A percentile compares a stretch with the other conserved stretches of the same genome.
Evolutionary conservation across 2,329 filamentous ascomycete genomes (phyloP).

Genomic region (Blastomyces gilchristii): DNA sequence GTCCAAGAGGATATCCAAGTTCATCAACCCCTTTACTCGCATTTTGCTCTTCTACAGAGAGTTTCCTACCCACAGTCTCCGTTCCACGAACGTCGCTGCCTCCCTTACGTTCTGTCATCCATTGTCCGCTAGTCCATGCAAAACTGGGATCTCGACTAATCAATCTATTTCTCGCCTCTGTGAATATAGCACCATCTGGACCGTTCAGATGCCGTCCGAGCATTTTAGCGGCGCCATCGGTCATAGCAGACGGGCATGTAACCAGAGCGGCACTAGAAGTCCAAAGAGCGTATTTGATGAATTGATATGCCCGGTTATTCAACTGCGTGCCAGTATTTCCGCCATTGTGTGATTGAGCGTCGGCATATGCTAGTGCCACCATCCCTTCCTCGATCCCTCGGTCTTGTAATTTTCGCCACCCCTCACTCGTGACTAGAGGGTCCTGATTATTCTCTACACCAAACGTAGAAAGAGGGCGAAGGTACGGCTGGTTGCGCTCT

Average conservation of each 20-base stretch:
- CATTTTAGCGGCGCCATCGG: constrained; percentile 21
- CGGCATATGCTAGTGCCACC: constrained; percentile 19
- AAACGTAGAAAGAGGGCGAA: constrained; percentile 19
- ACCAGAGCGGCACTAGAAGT: constrained; percentile 20
- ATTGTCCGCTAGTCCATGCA: constrained; percentile 61
- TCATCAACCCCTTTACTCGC: constrained; percentile 22
- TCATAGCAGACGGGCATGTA: constrained; percentile 23
- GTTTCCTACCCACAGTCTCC: constrained; percentile 48
- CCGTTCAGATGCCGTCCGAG: constrained; percentile 18
- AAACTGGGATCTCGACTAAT: constrained; percentile 40
- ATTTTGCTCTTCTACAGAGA: constrained; percentile 21
- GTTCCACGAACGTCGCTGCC: constrained; percentile 60
- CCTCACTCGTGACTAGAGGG: constrained; percentile 20
- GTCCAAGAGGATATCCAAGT: constrained; percentile 39
- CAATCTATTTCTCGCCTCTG: constrained; percentile 27
- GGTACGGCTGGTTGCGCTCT: constrained; percentile 18
- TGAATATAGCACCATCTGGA: constrained; percentile 17
- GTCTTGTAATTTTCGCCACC: constrained; percentile 20
- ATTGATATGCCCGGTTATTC: constrained; percentile 20
- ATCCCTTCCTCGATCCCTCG: constrained; percentile 21
- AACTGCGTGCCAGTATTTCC: constrained; percentile 6
- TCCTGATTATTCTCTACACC: constrained; percentile 20
- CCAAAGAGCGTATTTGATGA: constrained; percentile 19
- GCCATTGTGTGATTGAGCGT: not conserved
- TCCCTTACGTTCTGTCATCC: constrained; percentile 64